A percentile compares a stretch with the other conserved stretches of the same genome.
Conservation (phyloP, 768 basidiomycete species). For the Tricholoma hemisulphureum region DNA sequence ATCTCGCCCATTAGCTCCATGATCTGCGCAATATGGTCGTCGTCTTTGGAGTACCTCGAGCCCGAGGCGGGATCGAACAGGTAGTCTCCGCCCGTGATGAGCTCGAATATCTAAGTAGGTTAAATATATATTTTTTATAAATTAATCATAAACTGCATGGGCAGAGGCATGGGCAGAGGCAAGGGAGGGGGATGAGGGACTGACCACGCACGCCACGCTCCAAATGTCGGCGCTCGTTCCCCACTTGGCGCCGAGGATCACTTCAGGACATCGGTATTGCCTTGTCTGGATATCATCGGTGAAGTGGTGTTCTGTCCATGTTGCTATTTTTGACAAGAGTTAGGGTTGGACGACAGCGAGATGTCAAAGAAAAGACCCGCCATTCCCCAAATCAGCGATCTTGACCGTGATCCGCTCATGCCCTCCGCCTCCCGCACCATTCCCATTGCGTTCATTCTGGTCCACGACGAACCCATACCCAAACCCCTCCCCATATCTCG, state of each 20-base stretch:
- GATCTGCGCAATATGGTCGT: conserved; percentile 97
- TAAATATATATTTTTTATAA: too few relatives aligned
- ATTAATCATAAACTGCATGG: too few relatives aligned
- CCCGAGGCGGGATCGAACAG: conserved; percentile 97
- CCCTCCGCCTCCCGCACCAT: conserved; percentile 21
- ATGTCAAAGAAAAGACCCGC: conserved; percentile 39
- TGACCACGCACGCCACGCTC: conserved; percentile 92
- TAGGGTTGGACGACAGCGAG: conserved; percentile 1
- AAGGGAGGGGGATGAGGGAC: conserved; percentile 28
- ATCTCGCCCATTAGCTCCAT: conserved; percentile 94
- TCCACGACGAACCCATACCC: conserved; percentile 3
- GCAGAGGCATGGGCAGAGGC: too few relatives aligned
- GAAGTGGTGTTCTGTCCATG: conserved; percentile 93
- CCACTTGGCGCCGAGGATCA: conserved; percentile 96
- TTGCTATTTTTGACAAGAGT: conserved; percentile 45
- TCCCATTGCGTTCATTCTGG: conserved; percentile 29
- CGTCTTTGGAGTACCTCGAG: conserved; percentile 92
- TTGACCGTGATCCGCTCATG: conserved; percentile 89
- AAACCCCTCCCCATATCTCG: neutral
- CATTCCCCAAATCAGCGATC: conserved; percentile 98
- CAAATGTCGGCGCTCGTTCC: conserved; percentile 94
- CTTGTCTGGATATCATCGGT: conserved; percentile 98
- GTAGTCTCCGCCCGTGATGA: conserved; percentile 96
- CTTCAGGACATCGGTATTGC: conserved; percentile 97
- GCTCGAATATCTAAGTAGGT: conserved; percentile 77